Percentiles rank a stretch among this genome's conserved stretches.
Conservation (phyloP, 441 rosid genomes). For the Erodium trifolium region DNA sequence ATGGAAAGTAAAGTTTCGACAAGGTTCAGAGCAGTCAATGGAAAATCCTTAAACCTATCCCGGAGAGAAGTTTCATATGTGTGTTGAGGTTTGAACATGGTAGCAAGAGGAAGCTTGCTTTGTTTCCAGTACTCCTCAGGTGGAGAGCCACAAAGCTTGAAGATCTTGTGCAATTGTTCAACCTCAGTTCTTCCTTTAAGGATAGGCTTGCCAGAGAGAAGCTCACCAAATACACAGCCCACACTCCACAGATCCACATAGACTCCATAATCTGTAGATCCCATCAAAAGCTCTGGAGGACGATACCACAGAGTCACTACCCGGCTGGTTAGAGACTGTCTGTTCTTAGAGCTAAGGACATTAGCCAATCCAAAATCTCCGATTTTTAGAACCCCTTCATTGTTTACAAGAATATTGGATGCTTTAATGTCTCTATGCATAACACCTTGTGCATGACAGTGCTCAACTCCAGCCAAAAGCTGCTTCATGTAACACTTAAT, state of each 20-base stretch:
- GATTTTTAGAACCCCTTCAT: constrained; percentile 72
- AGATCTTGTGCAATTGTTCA: constrained; percentile 83
- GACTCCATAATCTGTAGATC: constrained; percentile 60
- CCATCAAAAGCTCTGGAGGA: constrained; percentile 91
- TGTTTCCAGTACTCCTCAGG: constrained; percentile 69
- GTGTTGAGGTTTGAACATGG: constrained; percentile 51
- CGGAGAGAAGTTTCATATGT: constrained; percentile 47
- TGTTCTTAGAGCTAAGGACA: constrained; percentile 47
- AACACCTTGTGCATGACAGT: constrained; percentile 62
- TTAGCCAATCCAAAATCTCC: constrained; percentile 91
- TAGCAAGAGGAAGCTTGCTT: constrained; percentile 47
- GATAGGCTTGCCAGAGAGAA: constrained; percentile 69
- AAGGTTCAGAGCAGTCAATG: constrained; percentile 50
- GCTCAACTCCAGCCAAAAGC: constrained; percentile 85
- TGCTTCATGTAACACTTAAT: constrained; percentile 94
- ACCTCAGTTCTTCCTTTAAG: constrained; percentile 94
- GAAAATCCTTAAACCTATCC: constrained; percentile 55
- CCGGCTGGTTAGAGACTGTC: constrained; percentile 60
- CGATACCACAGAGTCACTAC: constrained; percentile 97
- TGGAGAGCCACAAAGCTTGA: constrained; percentile 90
- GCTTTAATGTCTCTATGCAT: constrained; percentile 33
- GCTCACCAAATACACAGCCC: constrained; percentile 86
- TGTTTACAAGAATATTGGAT: constrained; percentile 76
- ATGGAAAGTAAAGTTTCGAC: constrained; percentile 68
- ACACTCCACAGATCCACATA: constrained; percentile 90